A percentile compares a stretch with the other conserved stretches of the same genome.
These are phyloP conservation scores for Delonix regia DNA, from an alignment of 306 rosid genomes.

Conservation along the genomic window DNA sequence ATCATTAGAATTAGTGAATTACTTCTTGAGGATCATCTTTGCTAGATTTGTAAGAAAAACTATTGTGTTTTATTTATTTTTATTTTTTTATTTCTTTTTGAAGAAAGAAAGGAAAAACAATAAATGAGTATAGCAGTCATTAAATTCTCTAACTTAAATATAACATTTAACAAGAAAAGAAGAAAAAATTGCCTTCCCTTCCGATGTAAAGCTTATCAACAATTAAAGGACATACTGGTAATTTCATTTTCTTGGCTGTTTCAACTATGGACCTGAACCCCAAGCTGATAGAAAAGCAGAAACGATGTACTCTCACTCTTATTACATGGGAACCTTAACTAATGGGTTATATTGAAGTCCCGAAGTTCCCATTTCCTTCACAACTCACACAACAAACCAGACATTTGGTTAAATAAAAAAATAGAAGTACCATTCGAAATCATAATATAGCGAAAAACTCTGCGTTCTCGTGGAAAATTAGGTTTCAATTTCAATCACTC, in stretches of 20 bases:
- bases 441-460: not conserved
- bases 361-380: not conserved
- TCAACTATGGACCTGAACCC: not conserved
- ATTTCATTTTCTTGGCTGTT: not conserved
- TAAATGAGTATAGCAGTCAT: no score
- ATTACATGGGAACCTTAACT: not conserved
- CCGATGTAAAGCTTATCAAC: not conserved
- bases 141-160: no score
- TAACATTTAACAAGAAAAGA: no score
- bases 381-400: not conserved
- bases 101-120: no score
- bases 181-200: no score
- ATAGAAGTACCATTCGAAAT: not conserved
- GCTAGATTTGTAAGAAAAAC: no score
- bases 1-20: no score
- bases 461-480: not conserved
- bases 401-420: constrained; percentile 5
- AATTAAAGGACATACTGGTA: not conserved
- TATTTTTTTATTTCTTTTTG: no score
- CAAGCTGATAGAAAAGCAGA: not conserved
- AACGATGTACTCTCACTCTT: not conserved
- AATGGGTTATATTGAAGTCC: not conserved
- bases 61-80: no score
- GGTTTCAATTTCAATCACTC: constrained; percentile 34
- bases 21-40: no score